Evolutionary conservation across 352 stramenopile species (phyloP).

Genomic region (Pelagophyceae sp.): DNA sequence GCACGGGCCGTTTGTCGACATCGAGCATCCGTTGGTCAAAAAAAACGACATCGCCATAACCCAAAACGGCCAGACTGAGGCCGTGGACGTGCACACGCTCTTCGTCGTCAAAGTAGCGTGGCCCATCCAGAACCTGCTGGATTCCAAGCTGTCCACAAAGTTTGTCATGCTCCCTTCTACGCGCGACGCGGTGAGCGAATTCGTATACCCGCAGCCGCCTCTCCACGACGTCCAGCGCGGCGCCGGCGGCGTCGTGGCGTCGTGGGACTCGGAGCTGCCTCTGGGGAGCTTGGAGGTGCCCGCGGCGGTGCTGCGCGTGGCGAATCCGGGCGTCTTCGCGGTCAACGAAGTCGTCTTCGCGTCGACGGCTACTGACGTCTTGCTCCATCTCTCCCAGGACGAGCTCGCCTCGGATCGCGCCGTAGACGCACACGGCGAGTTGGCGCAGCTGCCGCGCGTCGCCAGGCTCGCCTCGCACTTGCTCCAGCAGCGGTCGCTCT

Average conservation of each 20-base stretch:
- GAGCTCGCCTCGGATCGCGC: not conserved
- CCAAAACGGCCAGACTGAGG: not conserved
- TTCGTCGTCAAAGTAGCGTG: slow-evolving; percentile 12
- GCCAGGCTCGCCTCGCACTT: not conserved
- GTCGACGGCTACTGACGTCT: slow-evolving; percentile 10
- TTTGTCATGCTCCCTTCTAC: not conserved
- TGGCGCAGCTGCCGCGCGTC: slow-evolving; percentile 1
- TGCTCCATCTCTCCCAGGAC: not conserved
- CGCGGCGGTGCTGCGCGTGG: not conserved
- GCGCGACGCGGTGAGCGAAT: not conserved
- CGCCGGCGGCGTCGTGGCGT: not conserved
- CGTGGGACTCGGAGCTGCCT: slow-evolving; percentile 5
- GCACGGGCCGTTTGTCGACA: slow-evolving; percentile 5
- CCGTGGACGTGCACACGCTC: not conserved
- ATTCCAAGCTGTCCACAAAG: not conserved
- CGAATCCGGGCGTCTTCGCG: not conserved
- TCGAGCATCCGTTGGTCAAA: not conserved
- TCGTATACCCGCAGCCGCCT: not conserved
- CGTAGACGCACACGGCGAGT: not conserved
- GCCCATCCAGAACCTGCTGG: not conserved
- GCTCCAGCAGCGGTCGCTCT: not conserved
- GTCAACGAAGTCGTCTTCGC: not conserved
- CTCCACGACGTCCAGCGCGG: not conserved
- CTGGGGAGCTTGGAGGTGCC: not conserved
- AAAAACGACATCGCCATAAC: not conserved